Base-by-base conservation (phyloP, 163 green algal species). In the Chlorella variabilis region DNA sequence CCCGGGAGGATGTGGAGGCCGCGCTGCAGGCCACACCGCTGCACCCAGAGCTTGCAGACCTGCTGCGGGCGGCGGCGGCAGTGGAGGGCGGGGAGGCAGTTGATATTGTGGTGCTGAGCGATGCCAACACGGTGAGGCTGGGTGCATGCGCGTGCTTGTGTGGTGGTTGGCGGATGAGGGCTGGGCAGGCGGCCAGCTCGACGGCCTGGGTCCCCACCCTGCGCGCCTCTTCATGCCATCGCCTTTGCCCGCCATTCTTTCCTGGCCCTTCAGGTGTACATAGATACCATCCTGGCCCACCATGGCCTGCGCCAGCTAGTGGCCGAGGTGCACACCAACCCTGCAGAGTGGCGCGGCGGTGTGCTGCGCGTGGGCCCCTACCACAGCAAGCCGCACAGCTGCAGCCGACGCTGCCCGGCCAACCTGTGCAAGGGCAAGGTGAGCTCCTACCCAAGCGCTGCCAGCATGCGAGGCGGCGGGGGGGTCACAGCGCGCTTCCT, bases 381-480 rank as follows among this genome's bases (percentile, higher is more conserved):
- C 71, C 76, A 86, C 63, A 41, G 33, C 33, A 4, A 54, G 17
- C 70, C 84, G 3, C 75, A 80, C 34, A 68, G 75, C 42, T 89
- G 84, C 51, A 29, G 61, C 62, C 61, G 6, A 36, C 63, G 49
- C 42, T 89, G 84, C 71, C 80, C 84, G 0, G 29, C 71, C 34
- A 89, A 89, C 62, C 71, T 89, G 27, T 89, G 84, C 80, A 89
- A 89, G 63, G 84, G 84, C 23, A 54, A 84, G 80, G 83, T 78
- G 21, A 33, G 73, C 27, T n/a, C n/a, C n/a, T n/a, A n/a, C n/a
- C n/a, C n/a, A n/a, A n/a, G n/a, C n/a, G n/a, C n/a, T n/a, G n/a
- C n/a, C n/a, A n/a, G n/a, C n/a, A n/a, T n/a, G n/a, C 39, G 25
- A 7, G 20, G 33, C 4, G 31, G 17, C 3, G 54, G 8, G 23